Base-by-base conservation (phyloP, 208 protist genomes). In the Crithidia sp. region DNA sequence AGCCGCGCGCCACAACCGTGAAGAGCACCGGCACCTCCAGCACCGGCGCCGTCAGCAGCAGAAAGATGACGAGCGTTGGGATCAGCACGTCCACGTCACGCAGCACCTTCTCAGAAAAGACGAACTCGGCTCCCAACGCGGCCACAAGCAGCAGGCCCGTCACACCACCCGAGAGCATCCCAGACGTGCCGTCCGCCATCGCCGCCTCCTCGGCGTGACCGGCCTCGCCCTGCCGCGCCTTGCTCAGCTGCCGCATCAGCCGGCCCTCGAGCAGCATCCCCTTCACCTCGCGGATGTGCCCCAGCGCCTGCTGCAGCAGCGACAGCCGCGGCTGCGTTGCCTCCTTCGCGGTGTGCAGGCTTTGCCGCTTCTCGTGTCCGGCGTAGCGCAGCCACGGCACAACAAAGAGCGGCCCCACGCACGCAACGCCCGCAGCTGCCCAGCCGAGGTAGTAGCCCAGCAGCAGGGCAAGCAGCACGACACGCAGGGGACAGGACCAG, bases 271-370 rank as follows among this genome's bases (percentile, higher is more conserved):
- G 64, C 62, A 86, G 60, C 82, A 88, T 81, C 50, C 82, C 78
- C 69, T 92, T 92, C 19, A 88, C 82, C 70, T 88, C 76, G 37
- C 77, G 87, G 47, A 89, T 83, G 56, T 72, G 58, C 2, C 56
- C 49, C 8, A 92, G 64, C 5, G 78, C 76, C 41, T 81, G 77
- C 54, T 71, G 77, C 36, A 89, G 70, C 47, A 86, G 71, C n/a
- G 82, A 71, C 16, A 81, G 65, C 43, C 87, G 84, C 60, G 74
- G 70, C 50, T 64, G 28, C 37, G 72, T 60, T 36, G 64, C 65
- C 56, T 71, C 65, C 41, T 19, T 13, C 5, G 72, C 63, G 12
- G 52, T 9, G 56, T 79, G 77, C 65, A 75, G 64, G 12, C 75
- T 58, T 52, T 84, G 74, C 45, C 79, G 87, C 19, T 79, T 67